A percentile compares a stretch with the other conserved stretches of the same genome.
Evolutionary conservation across 352 stramenopile genomes (phyloP).

Genomic region (Phytophthora quininea): DNA sequence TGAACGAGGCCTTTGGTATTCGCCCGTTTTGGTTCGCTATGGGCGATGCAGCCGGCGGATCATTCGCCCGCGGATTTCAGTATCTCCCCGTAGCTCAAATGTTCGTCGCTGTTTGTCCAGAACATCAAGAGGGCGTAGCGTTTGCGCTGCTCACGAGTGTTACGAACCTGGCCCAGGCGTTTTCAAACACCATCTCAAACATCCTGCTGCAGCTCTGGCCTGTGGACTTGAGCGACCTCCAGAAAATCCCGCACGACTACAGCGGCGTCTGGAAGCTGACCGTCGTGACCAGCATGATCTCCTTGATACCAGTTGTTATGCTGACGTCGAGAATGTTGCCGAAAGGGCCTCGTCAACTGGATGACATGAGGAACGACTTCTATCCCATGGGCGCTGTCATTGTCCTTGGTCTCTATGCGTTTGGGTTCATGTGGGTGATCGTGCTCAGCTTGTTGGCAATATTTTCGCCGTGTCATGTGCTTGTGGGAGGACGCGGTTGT

Average conservation of each 20-base stretch:
- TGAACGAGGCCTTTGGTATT: conserved; percentile 69
- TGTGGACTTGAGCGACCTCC: conserved; percentile 68
- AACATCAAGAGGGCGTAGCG: conserved; percentile 76
- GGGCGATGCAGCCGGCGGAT: conserved; percentile 66
- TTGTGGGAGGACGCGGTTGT: conserved; percentile 73
- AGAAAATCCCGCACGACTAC: conserved; percentile 45
- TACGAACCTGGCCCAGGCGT: conserved; percentile 69
- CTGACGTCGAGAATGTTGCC: conserved; percentile 62
- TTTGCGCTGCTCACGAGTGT: conserved; percentile 84
- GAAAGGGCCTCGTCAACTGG: conserved; percentile 49
- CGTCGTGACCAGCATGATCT: conserved; percentile 62
- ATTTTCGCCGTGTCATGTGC: conserved; percentile 56
- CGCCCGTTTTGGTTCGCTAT: conserved; percentile 81
- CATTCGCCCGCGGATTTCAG: conserved; percentile 79
- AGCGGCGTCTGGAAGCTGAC: conserved; percentile 83
- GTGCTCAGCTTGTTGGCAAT: conserved; percentile 72
- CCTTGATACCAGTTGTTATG: conserved; percentile 50
- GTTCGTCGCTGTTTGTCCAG: conserved; percentile 76
- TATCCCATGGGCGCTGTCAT: conserved; percentile 39
- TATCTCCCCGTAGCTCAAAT: conserved; percentile 80
- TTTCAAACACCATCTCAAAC: conserved; percentile 79
- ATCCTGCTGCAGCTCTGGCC: conserved; percentile 77
- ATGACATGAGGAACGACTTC: conserved; percentile 57
- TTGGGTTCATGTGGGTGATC: conserved; percentile 72
- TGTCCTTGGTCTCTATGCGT: conserved; percentile 51